Evolutionary conservation across 345 rosid genomes (phyloP).

Genomic region (Murraya koenigii): DNA sequence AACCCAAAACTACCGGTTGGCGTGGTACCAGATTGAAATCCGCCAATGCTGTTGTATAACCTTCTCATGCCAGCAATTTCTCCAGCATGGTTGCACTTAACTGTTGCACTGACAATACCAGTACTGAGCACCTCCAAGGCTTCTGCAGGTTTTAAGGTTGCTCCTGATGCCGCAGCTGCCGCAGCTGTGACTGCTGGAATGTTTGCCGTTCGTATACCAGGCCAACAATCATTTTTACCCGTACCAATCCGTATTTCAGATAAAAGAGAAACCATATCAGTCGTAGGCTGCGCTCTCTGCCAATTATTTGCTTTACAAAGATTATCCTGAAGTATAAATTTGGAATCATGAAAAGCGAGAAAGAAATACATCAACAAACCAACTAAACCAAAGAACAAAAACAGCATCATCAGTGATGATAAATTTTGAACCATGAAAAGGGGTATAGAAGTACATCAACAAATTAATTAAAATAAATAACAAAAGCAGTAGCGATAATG

Average conservation of each 20-base stretch:
- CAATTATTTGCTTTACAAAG: conserved; percentile 97
- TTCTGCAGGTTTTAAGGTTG: conserved; percentile 78
- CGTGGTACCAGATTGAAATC: conserved; percentile 65
- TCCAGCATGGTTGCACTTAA: conserved; percentile 92
- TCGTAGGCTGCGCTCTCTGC: conserved; percentile 86
- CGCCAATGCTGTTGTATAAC: conserved; percentile 91
- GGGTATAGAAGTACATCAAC: conserved; percentile 11
- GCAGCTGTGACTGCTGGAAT: conserved; percentile 98
- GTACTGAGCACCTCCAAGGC: conserved; percentile 95
- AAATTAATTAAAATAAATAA: conserved; percentile 3
- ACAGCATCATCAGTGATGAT: background rate
- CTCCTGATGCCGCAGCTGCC: conserved; percentile 99
- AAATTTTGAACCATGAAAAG: conserved; percentile 17
- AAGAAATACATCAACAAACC: conserved; percentile 11
- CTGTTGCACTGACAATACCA: conserved; percentile 94
- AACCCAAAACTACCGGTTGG: conserved; percentile 59
- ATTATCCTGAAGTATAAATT: conserved; percentile 63
- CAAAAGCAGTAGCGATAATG: background rate
- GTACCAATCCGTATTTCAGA: conserved; percentile 94
- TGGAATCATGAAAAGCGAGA: conserved; percentile 6
- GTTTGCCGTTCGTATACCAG: conserved; percentile 84
- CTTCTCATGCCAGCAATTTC: conserved; percentile 99
- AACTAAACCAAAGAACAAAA: background rate
- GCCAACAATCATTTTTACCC: conserved; percentile 88
- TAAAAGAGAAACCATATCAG: conserved; percentile 90